Percentiles rank a stretch among this genome's conserved stretches.
These are phyloP conservation scores for Hericium rajendrae DNA, from an alignment of 768 basidiomycete genomes.

Conservation along the genomic window DNA sequence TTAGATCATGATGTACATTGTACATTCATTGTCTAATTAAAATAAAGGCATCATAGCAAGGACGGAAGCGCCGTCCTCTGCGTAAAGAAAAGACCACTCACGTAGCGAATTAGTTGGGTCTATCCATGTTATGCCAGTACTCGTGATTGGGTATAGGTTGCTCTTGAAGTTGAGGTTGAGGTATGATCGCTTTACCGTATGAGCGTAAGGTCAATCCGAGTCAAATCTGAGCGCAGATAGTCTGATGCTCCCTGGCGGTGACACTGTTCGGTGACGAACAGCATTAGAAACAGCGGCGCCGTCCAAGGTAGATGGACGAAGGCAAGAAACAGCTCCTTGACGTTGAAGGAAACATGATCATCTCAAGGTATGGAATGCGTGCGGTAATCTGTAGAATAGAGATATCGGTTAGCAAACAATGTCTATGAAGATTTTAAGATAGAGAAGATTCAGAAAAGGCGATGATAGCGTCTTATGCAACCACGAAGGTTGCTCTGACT, in stretches of 20 bases:
- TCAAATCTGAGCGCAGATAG: conserved; percentile 74
- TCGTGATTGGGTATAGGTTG: conserved; percentile 91
- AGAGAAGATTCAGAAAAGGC: not conserved
- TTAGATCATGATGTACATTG: not conserved
- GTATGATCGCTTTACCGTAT: conserved; percentile 77
- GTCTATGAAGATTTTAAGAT: too few species aligned
- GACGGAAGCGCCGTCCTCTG: too few species aligned
- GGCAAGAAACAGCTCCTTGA: conserved; percentile 2
- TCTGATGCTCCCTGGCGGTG: conserved; percentile 64
- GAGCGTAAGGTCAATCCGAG: conserved; percentile 70
- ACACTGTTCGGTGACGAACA: conserved; percentile 75
- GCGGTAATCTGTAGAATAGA: too few species aligned
- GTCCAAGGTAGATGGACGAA: not conserved
- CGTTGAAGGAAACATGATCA: too few species aligned
- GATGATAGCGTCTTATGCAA: conserved; percentile 8
- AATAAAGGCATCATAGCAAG: too few species aligned
- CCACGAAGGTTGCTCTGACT: conserved; percentile 26
- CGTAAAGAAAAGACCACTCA: conserved; percentile 31
- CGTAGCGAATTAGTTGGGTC: conserved; percentile 88
- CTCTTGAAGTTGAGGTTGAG: conserved; percentile 67
- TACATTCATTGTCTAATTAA: too few species aligned
- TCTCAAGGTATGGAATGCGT: too few species aligned
- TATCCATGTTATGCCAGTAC: conserved; percentile 90
- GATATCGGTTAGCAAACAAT: too few species aligned
- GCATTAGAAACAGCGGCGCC: conserved; percentile 25